Base-by-base conservation (phyloP, 2,329 filamentous ascomycete genomes). In the Cercospora janseana region DNA sequence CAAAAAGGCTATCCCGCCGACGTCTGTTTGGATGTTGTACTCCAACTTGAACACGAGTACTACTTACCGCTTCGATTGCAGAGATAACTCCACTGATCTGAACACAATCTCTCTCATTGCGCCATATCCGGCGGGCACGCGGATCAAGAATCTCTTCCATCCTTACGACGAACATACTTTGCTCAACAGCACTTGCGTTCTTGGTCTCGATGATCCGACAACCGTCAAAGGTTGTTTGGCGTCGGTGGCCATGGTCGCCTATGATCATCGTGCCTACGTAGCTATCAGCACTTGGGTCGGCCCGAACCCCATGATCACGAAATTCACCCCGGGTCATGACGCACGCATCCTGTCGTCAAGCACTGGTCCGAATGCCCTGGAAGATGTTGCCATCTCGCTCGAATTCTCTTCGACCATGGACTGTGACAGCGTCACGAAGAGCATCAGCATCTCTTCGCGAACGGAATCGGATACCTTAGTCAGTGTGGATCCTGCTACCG, bases 371-470 rank as follows among this genome's bases (percentile, higher is more conserved):
- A 66, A 68, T 4, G 46, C 21, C 4, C 42, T 40, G 12, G 48
- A 49, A 23, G 67, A 64, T 6, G 55, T 82, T 7, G 60, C 71
- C 3, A 68, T 84, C 29, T 70, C 75, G 38, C 46, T 85, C 2
- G 73, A 78, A 32, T 85, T 83, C 62, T 82, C 79, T 0, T 70
- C 70, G 1, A 68, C 75, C 31, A 83, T 85, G 81, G 70, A 80
- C 54, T 85, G 81, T 63, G 68, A 75, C 12, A 69, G 67, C 0
- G 68, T 83, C 6, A 76, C 72, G 0, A 63, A 72, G 3, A 70
- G 72, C 6, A 73, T 85, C 15, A 67, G 67, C 0, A 66, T 82
- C 46, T 69, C 70, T 18, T 83, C 81, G 2, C 76, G 69, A 2
- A 80, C 78, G 0, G 71, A 75, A 15, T 66, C 66, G 41, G 73